phyloP scores from a whole-genome alignment of 768 basidiomycete species.

The Russula virescens region DNA sequence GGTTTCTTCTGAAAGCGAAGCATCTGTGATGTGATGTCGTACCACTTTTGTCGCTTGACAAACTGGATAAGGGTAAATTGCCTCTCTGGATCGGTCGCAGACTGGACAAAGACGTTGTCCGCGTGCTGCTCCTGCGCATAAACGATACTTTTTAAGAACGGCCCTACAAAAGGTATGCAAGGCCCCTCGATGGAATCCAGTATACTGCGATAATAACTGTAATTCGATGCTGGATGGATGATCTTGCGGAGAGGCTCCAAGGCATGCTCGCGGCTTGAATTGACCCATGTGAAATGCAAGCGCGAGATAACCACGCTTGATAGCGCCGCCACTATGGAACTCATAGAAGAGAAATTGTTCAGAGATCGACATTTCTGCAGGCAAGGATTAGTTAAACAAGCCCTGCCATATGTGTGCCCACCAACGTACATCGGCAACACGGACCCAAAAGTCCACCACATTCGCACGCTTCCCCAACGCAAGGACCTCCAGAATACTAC shows the following conservation, averaged over 20 bases:
- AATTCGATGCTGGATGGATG: slow-evolving; percentile 55
- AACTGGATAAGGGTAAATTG: slow-evolving; percentile 41
- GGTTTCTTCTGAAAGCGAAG: slow-evolving; percentile 50
- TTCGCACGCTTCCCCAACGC: slow-evolving; percentile 49
- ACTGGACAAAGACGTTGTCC: slow-evolving; percentile 32
- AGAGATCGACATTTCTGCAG: slow-evolving; percentile 56
- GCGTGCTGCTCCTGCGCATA: slow-evolving; percentile 48
- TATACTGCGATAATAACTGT: slow-evolving; percentile 48
- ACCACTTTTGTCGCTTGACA: slow-evolving; percentile 50
- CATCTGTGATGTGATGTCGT: slow-evolving; percentile 48
- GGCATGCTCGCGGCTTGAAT: slow-evolving; percentile 45
- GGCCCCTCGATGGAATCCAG: slow-evolving; percentile 41
- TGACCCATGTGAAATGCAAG: slow-evolving; percentile 62
- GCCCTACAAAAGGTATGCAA: slow-evolving; percentile 63
- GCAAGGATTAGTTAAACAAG: not conserved
- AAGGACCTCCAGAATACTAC: slow-evolving; percentile 50
- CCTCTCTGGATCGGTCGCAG: slow-evolving; percentile 15
- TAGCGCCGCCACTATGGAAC: slow-evolving; percentile 58
- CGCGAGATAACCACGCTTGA: slow-evolving; percentile 53
- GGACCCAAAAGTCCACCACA: slow-evolving; percentile 68
- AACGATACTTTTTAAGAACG: slow-evolving; percentile 56
- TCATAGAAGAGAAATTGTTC: slow-evolving; percentile 64
- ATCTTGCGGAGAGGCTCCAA: slow-evolving; percentile 49
- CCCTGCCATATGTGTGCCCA: not conserved
- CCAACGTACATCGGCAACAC: slow-evolving; percentile 62